Evolutionary conservation across 768 basidiomycete genomes (phyloP), one percentile per base, ranked within the genome.

Genomic region (Galerina marginata): DNA sequence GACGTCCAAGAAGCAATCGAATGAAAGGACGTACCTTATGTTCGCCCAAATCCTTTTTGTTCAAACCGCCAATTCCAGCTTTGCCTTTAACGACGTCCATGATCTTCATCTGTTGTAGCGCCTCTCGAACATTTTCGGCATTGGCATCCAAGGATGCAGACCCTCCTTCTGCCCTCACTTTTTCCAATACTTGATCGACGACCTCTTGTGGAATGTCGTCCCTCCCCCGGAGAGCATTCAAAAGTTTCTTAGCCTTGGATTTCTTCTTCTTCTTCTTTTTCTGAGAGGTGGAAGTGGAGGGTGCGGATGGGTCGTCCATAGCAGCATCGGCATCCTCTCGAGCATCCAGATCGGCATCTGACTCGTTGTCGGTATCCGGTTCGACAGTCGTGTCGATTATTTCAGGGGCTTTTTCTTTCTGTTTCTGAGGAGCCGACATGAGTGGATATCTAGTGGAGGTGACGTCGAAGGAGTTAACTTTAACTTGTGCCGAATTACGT

Each of bases 221-320:
- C 57, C 79, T 77, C 15, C 81, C 81, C 14, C 78, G 79, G 5
- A 86, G 65, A 16, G 81, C 78, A 68, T 80, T 80, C 42, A 87
- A 69, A 4, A 77, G 77, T 61, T 80, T 89, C 58, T 80, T 72
- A 23, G 78, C 84, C 70, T 91, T 94, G 3, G 89, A 87, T 73
- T 87, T 91, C 75, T 92, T 93, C 82, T 93, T 95, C 79, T 95
- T 94, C 75, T 92, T 95, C 80, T 92, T 94, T 77, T 90, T 90
- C 46, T 78, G 77, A 20, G 66, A 63, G 15, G 65, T 61, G 12
- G 71, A 70, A 5, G 66, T 56, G 38, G 83, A 81, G 3, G 83
- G 71, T 12, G 77, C 72, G 3, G 82, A 80, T 4, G 83, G 66
- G 3, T 74, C 80, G 43, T 67, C 70, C 23, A 42, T 44, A 26